Evolutionary conservation across 2,329 filamentous ascomycete species (phyloP).

Genomic region (Stemphylium lycopersici): DNA sequence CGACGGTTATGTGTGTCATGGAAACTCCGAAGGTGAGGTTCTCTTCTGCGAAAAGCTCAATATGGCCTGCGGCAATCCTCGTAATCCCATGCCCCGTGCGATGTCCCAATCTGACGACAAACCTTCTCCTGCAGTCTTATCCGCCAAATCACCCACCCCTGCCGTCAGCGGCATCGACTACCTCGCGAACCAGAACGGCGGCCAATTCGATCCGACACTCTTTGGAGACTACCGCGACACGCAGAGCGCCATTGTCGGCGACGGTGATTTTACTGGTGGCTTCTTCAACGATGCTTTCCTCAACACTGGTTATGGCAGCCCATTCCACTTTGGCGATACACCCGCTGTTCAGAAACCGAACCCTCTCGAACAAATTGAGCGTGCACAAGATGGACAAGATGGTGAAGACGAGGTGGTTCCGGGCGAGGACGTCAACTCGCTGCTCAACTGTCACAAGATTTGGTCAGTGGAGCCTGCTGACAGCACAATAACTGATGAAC

Average conservation of each 20-base stretch:
- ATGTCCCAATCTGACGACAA: conserved; percentile 52
- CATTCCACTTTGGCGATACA: conserved; percentile 71
- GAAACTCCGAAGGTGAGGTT: conserved; percentile 58
- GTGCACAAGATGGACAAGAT: conserved; percentile 73
- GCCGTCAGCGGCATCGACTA: conserved; percentile 68
- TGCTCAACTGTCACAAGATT: conserved; percentile 87
- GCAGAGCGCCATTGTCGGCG: conserved; percentile 77
- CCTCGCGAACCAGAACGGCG: conserved; percentile 79
- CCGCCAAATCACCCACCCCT: conserved; percentile 39
- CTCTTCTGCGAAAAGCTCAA: conserved; percentile 63
- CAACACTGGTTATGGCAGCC: conserved; percentile 75
- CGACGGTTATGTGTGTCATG: conserved; percentile 55
- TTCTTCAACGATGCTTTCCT: conserved; percentile 81
- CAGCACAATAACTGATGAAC: neutral
- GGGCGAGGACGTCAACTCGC: conserved; percentile 64
- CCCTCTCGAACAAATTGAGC: conserved; percentile 79
- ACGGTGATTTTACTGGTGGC: conserved; percentile 70
- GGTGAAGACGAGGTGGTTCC: conserved; percentile 70
- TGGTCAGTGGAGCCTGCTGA: conserved; percentile 68
- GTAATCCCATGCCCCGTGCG: conserved; percentile 60
- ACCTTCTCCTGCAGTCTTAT: conserved; percentile 46
- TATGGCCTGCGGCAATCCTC: conserved; percentile 61
- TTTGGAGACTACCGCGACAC: conserved; percentile 93
- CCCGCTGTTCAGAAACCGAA: conserved; percentile 60
- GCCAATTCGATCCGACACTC: conserved; percentile 86